phyloP scores from a whole-genome alignment of 2,329 filamentous ascomycete species.

The Alternaria brassicicola region DNA sequence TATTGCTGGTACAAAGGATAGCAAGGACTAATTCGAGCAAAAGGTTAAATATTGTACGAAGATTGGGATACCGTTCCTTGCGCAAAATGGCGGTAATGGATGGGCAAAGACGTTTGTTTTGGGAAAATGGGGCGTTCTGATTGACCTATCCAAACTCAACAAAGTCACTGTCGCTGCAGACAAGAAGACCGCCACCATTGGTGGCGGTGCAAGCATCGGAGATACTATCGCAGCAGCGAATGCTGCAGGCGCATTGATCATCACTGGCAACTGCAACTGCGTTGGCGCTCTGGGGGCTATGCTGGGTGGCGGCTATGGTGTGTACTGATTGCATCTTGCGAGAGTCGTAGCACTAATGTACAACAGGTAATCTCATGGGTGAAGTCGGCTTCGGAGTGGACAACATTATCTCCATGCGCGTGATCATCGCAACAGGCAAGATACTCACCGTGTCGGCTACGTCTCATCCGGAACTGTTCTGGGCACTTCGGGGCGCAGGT shows the following conservation, averaged over 20 bases:
- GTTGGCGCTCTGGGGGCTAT: slow-evolving; percentile 38
- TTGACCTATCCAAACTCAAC: slow-evolving; percentile 38
- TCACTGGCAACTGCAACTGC: slow-evolving; percentile 43
- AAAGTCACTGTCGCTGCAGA: slow-evolving; percentile 30
- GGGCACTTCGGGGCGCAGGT: slow-evolving; percentile 47
- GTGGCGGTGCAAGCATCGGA: slow-evolving; percentile 47
- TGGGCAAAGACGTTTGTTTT: slow-evolving; percentile 36
- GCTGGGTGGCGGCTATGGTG: slow-evolving; percentile 60
- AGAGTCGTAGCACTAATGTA: not conserved
- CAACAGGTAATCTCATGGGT: slow-evolving; percentile 57
- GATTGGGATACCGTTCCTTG: slow-evolving; percentile 29
- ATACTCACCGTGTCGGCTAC: slow-evolving; percentile 38
- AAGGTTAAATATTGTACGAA: slow-evolving; percentile 34
- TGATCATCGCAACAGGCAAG: slow-evolving; percentile 36
- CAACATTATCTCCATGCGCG: slow-evolving; percentile 48
- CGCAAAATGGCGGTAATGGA: slow-evolving; percentile 38
- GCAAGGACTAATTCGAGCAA: not conserved
- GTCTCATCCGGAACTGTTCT: slow-evolving; percentile 43
- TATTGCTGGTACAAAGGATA: not conserved
- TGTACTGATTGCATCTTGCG: not conserved
- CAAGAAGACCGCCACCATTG: slow-evolving; percentile 34
- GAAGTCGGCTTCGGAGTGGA: slow-evolving; percentile 61
- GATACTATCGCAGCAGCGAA: slow-evolving; percentile 47
- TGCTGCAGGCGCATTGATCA: slow-evolving; percentile 39
- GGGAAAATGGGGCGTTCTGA: slow-evolving; percentile 33